Evolutionary conservation across 208 protist species (phyloP).

Genomic region (Spongospora subterranea): DNA sequence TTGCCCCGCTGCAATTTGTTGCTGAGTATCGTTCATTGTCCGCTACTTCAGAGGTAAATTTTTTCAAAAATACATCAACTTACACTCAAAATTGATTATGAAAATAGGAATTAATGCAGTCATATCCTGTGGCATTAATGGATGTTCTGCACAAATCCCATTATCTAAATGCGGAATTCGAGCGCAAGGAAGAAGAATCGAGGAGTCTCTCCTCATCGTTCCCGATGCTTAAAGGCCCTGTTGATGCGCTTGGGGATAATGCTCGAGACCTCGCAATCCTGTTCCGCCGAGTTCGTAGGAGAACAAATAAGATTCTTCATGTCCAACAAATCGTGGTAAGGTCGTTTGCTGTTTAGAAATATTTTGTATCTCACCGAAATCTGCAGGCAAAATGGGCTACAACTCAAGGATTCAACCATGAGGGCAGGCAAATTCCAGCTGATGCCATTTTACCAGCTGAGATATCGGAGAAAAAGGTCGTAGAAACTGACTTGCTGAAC

Average conservation of each 20-base stretch:
- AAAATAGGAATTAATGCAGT: background rate
- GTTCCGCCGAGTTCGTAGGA: background rate
- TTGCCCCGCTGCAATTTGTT: constrained; percentile 37
- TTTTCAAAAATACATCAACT: background rate
- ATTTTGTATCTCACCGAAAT: background rate
- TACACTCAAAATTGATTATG: background rate
- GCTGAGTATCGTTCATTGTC: constrained; percentile 38
- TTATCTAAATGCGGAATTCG: constrained; percentile 39
- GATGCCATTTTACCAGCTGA: background rate
- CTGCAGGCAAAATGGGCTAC: background rate
- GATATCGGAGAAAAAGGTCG: background rate
- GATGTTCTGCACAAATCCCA: constrained; percentile 42
- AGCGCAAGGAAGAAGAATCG: constrained; percentile 3
- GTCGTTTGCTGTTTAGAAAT: background rate
- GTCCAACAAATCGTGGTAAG: constrained; percentile 39
- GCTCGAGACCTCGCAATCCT: constrained; percentile 1
- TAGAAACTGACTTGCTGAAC: background rate
- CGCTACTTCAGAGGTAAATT: constrained; percentile 2
- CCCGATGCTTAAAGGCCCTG: constrained; percentile 9
- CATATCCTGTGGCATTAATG: background rate
- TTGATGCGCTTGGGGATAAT: constrained; percentile 41
- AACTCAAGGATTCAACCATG: background rate
- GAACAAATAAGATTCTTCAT: constrained; percentile 39
- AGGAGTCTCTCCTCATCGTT: background rate
- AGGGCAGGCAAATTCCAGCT: background rate